Conservation (phyloP, 1,284 basidiomycete genomes). For the Ustilago loliicola region DNA sequence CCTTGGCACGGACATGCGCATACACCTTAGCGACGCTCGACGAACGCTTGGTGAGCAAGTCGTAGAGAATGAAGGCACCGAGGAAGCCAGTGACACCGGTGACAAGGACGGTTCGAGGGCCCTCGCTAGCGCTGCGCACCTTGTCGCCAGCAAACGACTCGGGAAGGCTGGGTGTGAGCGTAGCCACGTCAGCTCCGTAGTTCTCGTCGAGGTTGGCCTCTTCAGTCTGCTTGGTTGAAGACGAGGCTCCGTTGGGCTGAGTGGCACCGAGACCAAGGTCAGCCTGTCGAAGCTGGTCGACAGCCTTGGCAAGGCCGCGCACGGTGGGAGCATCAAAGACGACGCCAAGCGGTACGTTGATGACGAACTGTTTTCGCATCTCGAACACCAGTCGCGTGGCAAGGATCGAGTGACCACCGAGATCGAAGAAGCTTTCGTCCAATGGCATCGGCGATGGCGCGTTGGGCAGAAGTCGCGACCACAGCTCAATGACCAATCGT, state of each 20-base stretch:
- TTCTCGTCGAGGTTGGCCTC: conserved; percentile 71
- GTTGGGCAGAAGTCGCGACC: conserved; percentile 85
- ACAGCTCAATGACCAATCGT: conserved; percentile 80
- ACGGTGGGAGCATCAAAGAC: conserved; percentile 95
- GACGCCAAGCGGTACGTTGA: conserved; percentile 90
- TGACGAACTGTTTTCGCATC: conserved; percentile 90
- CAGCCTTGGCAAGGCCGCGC: conserved; percentile 80
- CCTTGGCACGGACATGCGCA: conserved; percentile 86
- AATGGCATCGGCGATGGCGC: conserved; percentile 83
- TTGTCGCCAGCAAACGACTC: conserved; percentile 52
- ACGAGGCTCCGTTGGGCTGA: conserved; percentile 15
- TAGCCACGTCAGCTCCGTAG: conserved; percentile 85
- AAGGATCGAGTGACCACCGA: conserved; percentile 98
- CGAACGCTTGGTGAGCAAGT: conserved; percentile 78
- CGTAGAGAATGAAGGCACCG: conserved; percentile 89
- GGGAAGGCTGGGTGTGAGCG: conserved; percentile 73
- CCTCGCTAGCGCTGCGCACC: conserved; percentile 28
- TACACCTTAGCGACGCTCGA: conserved; percentile 85
- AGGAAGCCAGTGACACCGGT: conserved; percentile 98
- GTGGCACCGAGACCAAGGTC: conserved; percentile 82
- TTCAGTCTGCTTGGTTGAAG: conserved; percentile 47
- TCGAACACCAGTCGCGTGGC: conserved; percentile 97
- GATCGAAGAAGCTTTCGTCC: conserved; percentile 97
- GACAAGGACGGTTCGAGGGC: conserved; percentile 82
- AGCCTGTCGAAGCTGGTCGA: conserved; percentile 82